phyloP scores from a whole-genome alignment of 352 stramenopile species.

The Pythium apleroticum region DNA sequence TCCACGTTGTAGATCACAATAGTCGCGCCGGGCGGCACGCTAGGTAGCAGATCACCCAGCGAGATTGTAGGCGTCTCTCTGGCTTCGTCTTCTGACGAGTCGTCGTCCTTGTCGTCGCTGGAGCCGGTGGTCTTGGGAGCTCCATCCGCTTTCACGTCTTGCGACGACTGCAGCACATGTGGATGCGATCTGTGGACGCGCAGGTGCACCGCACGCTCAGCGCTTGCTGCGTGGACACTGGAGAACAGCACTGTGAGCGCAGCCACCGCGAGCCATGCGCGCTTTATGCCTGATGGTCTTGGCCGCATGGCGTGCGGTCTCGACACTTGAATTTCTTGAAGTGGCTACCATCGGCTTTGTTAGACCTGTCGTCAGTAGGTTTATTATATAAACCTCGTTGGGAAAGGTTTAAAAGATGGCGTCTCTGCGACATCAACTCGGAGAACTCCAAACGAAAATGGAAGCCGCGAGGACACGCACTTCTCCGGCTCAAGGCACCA shows the following conservation, averaged over 20 bases:
- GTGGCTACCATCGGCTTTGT: neutral
- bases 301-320: neutral
- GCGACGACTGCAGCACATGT: neutral
- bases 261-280: neutral
- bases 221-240: neutral
- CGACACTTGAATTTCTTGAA: neutral
- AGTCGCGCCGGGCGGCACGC: neutral
- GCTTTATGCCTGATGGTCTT: neutral
- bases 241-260: neutral
- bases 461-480: neutral
- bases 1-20: conserved; percentile 14
- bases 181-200: neutral
- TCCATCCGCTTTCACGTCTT: neutral
- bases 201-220: neutral
- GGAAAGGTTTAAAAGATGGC: neutral
- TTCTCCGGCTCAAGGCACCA: neutral
- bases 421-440: neutral
- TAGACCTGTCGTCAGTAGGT: neutral
- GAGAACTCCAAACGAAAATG: conserved; percentile 5
- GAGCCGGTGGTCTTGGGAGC: neutral
- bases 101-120: neutral
- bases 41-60: neutral
- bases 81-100: neutral
- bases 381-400: neutral
- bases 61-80: neutral